Percentiles rank a stretch among this genome's conserved stretches.
Conservation (phyloP, 2,329 filamentous ascomycete genomes). For the Epichloe glyceriae region DNA sequence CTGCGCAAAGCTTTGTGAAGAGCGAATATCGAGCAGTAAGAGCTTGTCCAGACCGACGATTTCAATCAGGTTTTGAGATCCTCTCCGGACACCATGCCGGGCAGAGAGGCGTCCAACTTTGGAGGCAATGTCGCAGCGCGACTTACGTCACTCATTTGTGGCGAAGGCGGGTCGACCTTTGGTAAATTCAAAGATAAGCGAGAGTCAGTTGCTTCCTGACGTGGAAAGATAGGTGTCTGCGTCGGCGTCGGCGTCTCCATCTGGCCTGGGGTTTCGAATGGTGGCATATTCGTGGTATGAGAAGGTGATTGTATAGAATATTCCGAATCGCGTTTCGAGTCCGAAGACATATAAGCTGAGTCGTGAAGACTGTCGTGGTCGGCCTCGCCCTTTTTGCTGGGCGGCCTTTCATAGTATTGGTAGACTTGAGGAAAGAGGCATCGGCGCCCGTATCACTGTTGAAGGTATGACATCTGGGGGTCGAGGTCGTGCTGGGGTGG, state of each 20-base stretch:
- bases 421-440: conserved; percentile 14
- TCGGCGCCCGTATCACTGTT: conserved; percentile 30
- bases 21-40: conserved; percentile 73
- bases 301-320: conserved; percentile 28
- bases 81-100: conserved; percentile 38
- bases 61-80: conserved; percentile 45
- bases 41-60: conserved; percentile 28
- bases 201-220: conserved; percentile 37
- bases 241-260: conserved; percentile 14
- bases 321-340: conserved; percentile 40
- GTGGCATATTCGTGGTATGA: conserved; percentile 28
- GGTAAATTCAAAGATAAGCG: conserved; percentile 41
- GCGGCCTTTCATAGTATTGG: conserved; percentile 11
- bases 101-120: conserved; percentile 31
- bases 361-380: conserved; percentile 35
- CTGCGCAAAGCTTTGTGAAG: conserved; percentile 67
- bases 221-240: conserved; percentile 21
- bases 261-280: conserved; percentile 26
- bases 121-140: conserved; percentile 41
- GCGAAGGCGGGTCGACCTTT: conserved; percentile 26
- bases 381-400: conserved; percentile 26
- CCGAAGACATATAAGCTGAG: conserved; percentile 40
- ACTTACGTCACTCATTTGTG: conserved; percentile 11
- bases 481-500: conserved; percentile 25
- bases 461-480: conserved; percentile 36